These are phyloP conservation scores for Calonectria henricotiae DNA, from an alignment of 2,329 filamentous ascomycete genomes.

Conservation along the genomic window DNA sequence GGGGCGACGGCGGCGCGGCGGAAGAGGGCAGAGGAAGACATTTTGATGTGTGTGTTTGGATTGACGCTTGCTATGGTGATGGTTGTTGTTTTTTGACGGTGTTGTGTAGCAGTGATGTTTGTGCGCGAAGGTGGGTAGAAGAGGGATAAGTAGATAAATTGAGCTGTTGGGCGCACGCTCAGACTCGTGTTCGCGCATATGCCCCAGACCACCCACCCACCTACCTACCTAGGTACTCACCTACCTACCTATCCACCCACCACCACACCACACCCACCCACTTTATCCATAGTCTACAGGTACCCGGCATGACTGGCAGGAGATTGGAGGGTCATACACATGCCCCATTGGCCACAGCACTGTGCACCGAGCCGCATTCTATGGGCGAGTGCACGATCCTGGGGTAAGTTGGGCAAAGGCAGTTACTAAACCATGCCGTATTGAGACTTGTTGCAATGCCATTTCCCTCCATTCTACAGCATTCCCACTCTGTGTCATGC, in stretches of 20 bases:
- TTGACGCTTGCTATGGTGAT: neutral
- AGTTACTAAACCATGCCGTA: slow-evolving; percentile 1
- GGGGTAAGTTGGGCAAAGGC: slow-evolving; percentile 8
- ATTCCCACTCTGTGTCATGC: slow-evolving; percentile 6
- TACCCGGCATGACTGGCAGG: slow-evolving; percentile 18
- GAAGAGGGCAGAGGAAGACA: slow-evolving; percentile 70
- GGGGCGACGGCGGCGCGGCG: slow-evolving; percentile 67
- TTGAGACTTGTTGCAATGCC: slow-evolving; percentile 24
- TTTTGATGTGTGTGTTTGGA: slow-evolving; percentile 45
- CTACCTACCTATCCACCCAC: neutral
- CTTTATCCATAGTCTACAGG: slow-evolving; percentile 2
- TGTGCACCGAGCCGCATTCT: slow-evolving; percentile 30
- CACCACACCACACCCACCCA: neutral
- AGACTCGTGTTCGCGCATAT: slow-evolving; percentile 16
- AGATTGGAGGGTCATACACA: slow-evolving; percentile 23
- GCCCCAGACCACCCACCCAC: neutral
- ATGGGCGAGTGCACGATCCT: slow-evolving; percentile 3
- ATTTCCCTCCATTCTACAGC: neutral
- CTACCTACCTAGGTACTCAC: neutral
- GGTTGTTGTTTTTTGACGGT: slow-evolving; percentile 2
- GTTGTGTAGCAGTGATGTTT: slow-evolving; percentile 30
- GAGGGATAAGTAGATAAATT: slow-evolving; percentile 7
- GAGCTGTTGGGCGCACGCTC: slow-evolving; percentile 17
- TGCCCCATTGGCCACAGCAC: slow-evolving; percentile 27
- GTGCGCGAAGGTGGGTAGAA: slow-evolving; percentile 1